Evolutionary conservation across 805 yeast genomes (phyloP), one percentile per base, ranked within the genome.

Genomic region (Metschnikowia cerradonensis): DNA sequence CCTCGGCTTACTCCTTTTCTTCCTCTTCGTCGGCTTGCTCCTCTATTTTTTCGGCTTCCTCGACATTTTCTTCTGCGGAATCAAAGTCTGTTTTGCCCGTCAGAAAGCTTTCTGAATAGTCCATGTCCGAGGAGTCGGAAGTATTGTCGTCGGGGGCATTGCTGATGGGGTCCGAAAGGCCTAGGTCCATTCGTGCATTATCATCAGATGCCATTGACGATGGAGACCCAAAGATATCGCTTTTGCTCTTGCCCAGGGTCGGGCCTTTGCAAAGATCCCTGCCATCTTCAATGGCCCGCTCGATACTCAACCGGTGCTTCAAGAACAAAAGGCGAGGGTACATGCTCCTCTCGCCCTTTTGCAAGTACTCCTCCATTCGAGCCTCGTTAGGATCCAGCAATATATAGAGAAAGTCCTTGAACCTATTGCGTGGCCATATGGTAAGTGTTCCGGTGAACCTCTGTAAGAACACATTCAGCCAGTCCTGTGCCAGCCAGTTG

Each of bases 401-500:
- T 42, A 87, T 82, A 60, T 82, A 75, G 68, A 73, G 74, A 55
- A 85, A 82, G 61, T 88, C 94, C 33, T 63, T 64, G 11, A 84
- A 63, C 34, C 70, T 70, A 54, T 83, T 78, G 56, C 83, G 78
- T 2, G 94, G 94, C 83, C 89, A 87, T 19, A 87, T 73, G 0
- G 94, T 88, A 10, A 87, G 82, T 0, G 88, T 77, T 1, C 95
- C 95, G 42, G 84, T 79, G 61, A 88, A 87, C 52, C 77, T 71
- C 68, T 87, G 95, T 30, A 88, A 67, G 77, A 88, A 87, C 15
- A 87, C 76, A 60, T 80, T 82, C 56, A 88, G 84, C 92, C 92
- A 88, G 66, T 87, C 94, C 64, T 83, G 89, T 58, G 84, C 85
- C 71, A 83, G 66, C 40, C 86, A 64, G 52, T 79, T 78, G 2